Base-by-base conservation (phyloP, 768 basidiomycete genomes). In the Rhizopogon roseolus region DNA sequence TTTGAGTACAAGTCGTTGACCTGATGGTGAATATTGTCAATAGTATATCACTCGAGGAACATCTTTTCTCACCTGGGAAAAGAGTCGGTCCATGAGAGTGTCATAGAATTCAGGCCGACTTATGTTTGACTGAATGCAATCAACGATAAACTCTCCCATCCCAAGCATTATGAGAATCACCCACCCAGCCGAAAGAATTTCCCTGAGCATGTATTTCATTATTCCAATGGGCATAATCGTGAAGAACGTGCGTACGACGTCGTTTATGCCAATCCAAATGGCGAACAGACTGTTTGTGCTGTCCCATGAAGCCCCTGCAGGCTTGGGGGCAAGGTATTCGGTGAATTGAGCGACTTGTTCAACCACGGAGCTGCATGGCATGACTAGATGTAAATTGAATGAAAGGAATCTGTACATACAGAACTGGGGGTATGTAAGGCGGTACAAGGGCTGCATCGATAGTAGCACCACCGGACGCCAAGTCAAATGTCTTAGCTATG, bases 191-290 rank as follows among this genome's bases (percentile, higher is more conserved):
- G 9, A 6, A 29, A 7, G 53, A 61, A 38, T 27, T 55, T 28
- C 59, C 54, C 27, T 38, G 28, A 17, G 41, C 36, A 27, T 49
- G 5, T 29, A 3, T 53, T 53, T 34, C 22, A 32, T 17, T 22
- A 28, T 41, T 28, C 3, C 13, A 25, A 39, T 27, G 14, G 10
- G 8, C 11, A 2, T 7, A 25, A 22, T 32, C 25, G 8, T 17
- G 16, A 13, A 17, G 29, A 46, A 52, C 1, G 27, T 54, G 10
- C 54, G 11, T 52, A 54, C 82, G 32, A 87, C 76, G 59, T 87
- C 86, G 60, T 88, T 88, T 58, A 88, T 82, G 1, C 86, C 86
- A 53, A 88, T 85, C 76, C 77, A 88, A n/a, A 86, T 66, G 0
- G 80, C 80, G 66, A 88, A 87, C 44, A 88, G 60, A 50, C 83